A percentile compares a stretch with the other conserved stretches of the same genome.
Conservation (phyloP, 129 eudicot species). For the Centrapalus pauciflorus region DNA sequence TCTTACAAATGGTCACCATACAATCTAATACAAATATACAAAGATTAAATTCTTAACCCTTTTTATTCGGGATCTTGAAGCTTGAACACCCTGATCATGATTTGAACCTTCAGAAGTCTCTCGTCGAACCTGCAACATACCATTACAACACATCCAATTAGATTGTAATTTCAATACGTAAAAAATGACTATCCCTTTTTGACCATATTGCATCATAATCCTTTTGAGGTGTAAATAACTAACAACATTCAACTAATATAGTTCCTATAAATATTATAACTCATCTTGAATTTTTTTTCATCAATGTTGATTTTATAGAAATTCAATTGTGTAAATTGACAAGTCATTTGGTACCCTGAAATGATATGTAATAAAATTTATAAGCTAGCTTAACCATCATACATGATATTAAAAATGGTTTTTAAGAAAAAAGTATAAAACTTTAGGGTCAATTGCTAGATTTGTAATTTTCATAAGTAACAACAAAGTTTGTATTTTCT, state of each 20-base stretch:
- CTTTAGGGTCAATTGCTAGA: no score
- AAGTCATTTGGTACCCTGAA: neutral
- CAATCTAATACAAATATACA: neutral
- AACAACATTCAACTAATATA: neutral
- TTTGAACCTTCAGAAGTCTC: conserved; percentile 26
- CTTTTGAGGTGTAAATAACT: neutral
- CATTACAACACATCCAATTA: neutral
- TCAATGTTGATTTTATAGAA: neutral
- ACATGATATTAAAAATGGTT: no score
- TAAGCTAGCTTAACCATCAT: no score
- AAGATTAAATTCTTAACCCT: conserved; percentile 42
- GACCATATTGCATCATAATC: no score
- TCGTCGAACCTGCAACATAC: conserved; percentile 61
- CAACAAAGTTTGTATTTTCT: no score
- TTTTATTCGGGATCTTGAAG: conserved; percentile 37
- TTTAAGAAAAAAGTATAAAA: no score
- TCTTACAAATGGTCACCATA: neutral
- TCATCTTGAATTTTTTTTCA: neutral
- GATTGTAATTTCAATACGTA: neutral
- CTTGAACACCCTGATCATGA: conserved; percentile 19
- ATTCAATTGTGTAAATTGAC: neutral
- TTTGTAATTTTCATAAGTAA: no score
- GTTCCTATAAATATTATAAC: neutral
- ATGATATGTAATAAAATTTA: neutral
- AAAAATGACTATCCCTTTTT: no score